phyloP scores from a whole-genome alignment of 306 rosid genomes.

The Fragaria nilgerrensis region DNA sequence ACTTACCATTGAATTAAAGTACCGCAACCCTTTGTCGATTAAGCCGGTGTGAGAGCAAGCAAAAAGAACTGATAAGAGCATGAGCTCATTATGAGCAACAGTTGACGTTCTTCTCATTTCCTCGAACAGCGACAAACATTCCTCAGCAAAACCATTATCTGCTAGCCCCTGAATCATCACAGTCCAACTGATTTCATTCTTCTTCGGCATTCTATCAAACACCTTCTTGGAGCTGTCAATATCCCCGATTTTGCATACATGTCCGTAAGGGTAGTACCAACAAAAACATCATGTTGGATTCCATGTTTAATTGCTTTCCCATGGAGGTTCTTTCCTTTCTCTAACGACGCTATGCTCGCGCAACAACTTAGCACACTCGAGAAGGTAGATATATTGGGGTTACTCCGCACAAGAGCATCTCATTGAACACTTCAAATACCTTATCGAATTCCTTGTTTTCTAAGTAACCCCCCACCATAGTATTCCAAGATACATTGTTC shows the following conservation, averaged over 20 bases:
- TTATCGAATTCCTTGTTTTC: conserved; percentile 14
- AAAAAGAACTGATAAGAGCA: conserved; percentile 14
- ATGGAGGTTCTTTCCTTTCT: conserved; percentile 18
- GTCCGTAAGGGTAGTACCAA: conserved; percentile 28
- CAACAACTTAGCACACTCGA: conserved; percentile 9
- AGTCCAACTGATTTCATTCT: conserved; percentile 16
- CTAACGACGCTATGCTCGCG: conserved; percentile 20
- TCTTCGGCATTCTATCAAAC: conserved; percentile 9
- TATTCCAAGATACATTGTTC: conserved; percentile 15
- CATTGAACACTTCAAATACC: conserved; percentile 10
- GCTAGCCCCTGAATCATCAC: conserved; percentile 22
- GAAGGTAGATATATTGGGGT: conserved; percentile 12
- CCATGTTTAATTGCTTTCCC: conserved; percentile 13
- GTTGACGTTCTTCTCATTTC: conserved; percentile 20
- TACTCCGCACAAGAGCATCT: conserved; percentile 20
- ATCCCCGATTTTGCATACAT: conserved; percentile 21
- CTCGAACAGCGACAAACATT: conserved; percentile 10
- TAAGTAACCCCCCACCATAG: conserved; percentile 10
- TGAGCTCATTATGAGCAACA: conserved; percentile 17
- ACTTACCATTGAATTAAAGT: conserved; percentile 14
- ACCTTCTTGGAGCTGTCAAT: conserved; percentile 12
- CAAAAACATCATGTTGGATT: conserved; percentile 13
- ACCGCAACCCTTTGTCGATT: not conserved
- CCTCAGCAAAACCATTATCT: conserved; percentile 17
- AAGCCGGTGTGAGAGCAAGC: conserved; percentile 25